phyloP scores from a whole-genome alignment of 2,329 filamentous ascomycete genomes.

The Reticulascus tulasneorum region DNA sequence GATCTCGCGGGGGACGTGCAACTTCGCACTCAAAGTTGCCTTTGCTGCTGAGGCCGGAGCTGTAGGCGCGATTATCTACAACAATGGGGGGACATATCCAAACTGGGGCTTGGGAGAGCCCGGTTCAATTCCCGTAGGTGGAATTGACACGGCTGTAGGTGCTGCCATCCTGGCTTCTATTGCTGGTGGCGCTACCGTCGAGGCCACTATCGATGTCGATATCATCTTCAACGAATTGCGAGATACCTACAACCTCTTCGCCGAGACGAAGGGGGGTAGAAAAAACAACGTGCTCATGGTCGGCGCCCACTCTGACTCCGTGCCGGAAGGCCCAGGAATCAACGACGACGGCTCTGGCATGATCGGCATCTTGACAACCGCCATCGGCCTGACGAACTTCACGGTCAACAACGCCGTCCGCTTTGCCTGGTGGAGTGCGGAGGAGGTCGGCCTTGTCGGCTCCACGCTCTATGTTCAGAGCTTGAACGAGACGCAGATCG shows the following conservation, averaged over 20 bases:
- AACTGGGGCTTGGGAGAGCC: conserved; percentile 50
- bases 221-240: conserved; percentile 46
- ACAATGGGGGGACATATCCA: conserved; percentile 61
- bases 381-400: conserved; percentile 37
- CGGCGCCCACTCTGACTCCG: conserved; percentile 44
- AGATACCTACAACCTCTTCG: conserved; percentile 46
- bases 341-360: conserved; percentile 61
- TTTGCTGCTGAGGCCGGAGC: conserved; percentile 56
- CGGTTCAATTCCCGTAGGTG: conserved; percentile 47
- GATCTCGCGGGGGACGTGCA: conserved; percentile 54
- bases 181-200: conserved; percentile 24
- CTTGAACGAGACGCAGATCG: conserved; percentile 39
- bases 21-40: conserved; percentile 54
- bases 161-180: conserved; percentile 25
- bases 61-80: conserved; percentile 55
- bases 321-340: conserved; percentile 51
- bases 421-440: conserved; percentile 49
- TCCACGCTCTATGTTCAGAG: conserved; percentile 46
- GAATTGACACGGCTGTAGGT: conserved; percentile 46
- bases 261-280: conserved; percentile 45
- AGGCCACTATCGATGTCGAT: conserved; percentile 28
- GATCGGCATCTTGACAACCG: conserved; percentile 41
- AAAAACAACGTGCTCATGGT: conserved; percentile 43
- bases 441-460: conserved; percentile 45
- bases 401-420: conserved; percentile 44